A percentile compares a stretch with the other conserved stretches of the same genome.
phyloP scores from a whole-genome alignment of 306 rosid species.

The Cucurbita ficifolia region DNA sequence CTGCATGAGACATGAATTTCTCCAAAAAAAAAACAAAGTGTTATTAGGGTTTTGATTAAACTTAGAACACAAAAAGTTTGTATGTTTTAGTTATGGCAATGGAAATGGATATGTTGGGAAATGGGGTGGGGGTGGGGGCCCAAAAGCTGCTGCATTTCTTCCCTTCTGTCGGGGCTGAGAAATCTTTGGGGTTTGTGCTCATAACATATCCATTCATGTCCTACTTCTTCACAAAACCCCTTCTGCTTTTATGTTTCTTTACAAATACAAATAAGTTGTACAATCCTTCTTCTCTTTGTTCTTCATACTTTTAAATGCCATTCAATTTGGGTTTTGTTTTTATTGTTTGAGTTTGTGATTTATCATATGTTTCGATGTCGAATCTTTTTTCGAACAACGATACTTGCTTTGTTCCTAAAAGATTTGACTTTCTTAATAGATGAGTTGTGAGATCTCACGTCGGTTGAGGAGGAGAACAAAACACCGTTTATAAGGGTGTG shows the following conservation, averaged over 20 bases:
- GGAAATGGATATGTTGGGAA: conserved; percentile 51
- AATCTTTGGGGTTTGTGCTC: conserved; percentile 60
- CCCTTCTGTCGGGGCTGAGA: conserved; percentile 74
- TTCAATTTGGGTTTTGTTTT: no score
- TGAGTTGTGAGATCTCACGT: fast-evolving
- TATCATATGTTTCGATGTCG: no score
- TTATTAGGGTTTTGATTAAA: background rate
- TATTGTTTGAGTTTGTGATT: no score
- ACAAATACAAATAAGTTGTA: background rate
- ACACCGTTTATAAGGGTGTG: no score
- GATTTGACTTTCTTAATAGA: no score
- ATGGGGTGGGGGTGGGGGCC: conserved; percentile 19
- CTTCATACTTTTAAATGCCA: no score
- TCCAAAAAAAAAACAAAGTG: background rate
- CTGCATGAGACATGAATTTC: background rate
- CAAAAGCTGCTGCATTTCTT: conserved; percentile 72
- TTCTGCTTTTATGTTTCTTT: background rate
- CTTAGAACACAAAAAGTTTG: background rate
- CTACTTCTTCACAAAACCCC: background rate
- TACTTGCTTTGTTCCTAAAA: no score
- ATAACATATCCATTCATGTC: conserved; percentile 18
- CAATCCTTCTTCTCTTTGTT: background rate
- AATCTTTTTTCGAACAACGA: no score
- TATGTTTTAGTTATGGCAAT: background rate
- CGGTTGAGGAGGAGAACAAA: no score